Percentiles rank a stretch among this genome's conserved stretches.
phyloP scores from a whole-genome alignment of 208 protist genomes.

The Trypanosoma conorhini region DNA sequence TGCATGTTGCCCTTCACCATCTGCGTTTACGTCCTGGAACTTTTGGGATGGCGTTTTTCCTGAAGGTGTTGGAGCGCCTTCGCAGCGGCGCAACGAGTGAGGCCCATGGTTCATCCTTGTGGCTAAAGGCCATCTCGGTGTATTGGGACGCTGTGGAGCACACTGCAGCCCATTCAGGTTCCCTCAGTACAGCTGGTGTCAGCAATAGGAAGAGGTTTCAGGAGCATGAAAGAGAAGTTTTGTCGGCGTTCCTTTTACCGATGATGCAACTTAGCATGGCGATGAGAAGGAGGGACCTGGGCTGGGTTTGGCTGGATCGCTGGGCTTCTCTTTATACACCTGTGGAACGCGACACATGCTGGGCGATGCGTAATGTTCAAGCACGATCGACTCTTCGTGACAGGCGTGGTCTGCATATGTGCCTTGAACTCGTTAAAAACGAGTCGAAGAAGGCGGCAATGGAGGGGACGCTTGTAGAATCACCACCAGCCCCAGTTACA shows the following conservation, averaged over 20 bases:
- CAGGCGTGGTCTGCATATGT: slow-evolving; percentile 27
- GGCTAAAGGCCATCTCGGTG: slow-evolving; percentile 53
- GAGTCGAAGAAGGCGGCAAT: background rate
- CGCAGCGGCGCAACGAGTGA: background rate
- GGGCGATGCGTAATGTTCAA: slow-evolving; percentile 37
- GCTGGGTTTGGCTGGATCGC: slow-evolving; percentile 43
- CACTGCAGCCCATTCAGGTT: slow-evolving; percentile 15
- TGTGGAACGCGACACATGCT: slow-evolving; percentile 31
- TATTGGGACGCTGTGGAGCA: slow-evolving; percentile 83
- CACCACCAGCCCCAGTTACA: slow-evolving; percentile 4
- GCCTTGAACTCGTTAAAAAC: slow-evolving; percentile 20
- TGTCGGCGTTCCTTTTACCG: slow-evolving; percentile 47
- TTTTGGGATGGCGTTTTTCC: slow-evolving; percentile 27
- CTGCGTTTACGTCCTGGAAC: slow-evolving; percentile 21
- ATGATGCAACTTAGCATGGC: slow-evolving; percentile 47
- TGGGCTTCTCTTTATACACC: slow-evolving; percentile 40
- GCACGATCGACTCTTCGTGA: slow-evolving; percentile 56
- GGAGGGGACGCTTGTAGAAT: background rate
- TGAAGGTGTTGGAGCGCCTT: slow-evolving; percentile 17
- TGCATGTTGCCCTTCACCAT: slow-evolving; percentile 17
- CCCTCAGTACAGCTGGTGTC: background rate
- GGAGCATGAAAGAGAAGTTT: slow-evolving; percentile 51
- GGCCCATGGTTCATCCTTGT: slow-evolving; percentile 26
- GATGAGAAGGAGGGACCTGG: slow-evolving; percentile 37
- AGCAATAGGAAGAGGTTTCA: background rate